Percentiles rank a stretch among this genome's conserved stretches.
Evolutionary conservation across 495 filamentous ascomycete species (phyloP).

Genomic region (Xylaria palmicola): DNA sequence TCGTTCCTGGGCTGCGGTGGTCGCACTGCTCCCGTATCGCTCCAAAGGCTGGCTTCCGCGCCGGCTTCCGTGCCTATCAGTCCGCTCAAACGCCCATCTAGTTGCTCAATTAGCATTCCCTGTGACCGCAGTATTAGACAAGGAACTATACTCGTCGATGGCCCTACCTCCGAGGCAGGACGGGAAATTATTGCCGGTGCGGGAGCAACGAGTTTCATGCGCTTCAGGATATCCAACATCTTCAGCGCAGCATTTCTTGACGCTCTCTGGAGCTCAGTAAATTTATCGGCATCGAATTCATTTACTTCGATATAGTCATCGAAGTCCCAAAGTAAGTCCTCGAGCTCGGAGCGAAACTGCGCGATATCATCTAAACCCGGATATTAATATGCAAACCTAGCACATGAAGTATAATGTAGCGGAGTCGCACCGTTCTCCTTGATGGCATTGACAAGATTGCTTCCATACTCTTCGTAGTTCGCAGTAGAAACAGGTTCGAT

Average conservation of each 20-base stretch:
- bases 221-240: slow-evolving; percentile 38
- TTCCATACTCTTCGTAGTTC: slow-evolving; percentile 39
- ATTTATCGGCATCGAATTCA: slow-evolving; percentile 40
- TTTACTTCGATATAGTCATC: slow-evolving; percentile 42
- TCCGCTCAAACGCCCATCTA: slow-evolving; percentile 24
- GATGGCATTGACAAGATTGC: slow-evolving; percentile 40
- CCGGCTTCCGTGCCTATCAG: slow-evolving; percentile 28
- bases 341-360: slow-evolving; percentile 36
- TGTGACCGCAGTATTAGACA: slow-evolving; percentile 21
- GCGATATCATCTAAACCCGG: slow-evolving; percentile 40
- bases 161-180: slow-evolving; percentile 20
- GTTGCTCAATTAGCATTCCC: slow-evolving; percentile 26
- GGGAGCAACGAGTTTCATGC: slow-evolving; percentile 40
- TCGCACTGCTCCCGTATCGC: slow-evolving; percentile 15
- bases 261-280: slow-evolving; percentile 35
- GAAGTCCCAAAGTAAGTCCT: slow-evolving; percentile 42
- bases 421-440: slow-evolving; percentile 40
- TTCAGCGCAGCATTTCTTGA: slow-evolving; percentile 38
- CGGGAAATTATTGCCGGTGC: slow-evolving; percentile 17
- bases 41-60: slow-evolving; percentile 23
- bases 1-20: slow-evolving; percentile 18
- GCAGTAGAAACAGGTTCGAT: slow-evolving; percentile 43
- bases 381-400: slow-evolving; percentile 2
- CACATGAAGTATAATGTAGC: neutral
- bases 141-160: slow-evolving; percentile 25